These are phyloP conservation scores for Yueomyces sinensis DNA, from an alignment of 805 yeast species.

Conservation along the genomic window DNA sequence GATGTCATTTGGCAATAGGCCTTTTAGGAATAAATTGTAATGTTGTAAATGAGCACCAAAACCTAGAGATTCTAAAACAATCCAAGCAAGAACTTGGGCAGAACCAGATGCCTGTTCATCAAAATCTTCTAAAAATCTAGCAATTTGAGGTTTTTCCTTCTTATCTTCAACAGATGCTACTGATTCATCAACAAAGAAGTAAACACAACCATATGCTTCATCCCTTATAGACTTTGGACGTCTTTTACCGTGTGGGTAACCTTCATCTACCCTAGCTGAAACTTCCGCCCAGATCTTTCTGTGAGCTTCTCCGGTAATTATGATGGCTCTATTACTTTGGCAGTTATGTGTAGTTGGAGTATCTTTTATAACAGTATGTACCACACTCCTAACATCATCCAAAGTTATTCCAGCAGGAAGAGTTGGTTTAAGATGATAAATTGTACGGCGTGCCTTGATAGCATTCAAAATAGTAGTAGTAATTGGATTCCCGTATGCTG, in stretches of 20 bases:
- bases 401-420: slow-evolving; percentile 30
- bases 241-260: slow-evolving; percentile 23
- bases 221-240: slow-evolving; percentile 32
- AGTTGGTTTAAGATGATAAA: slow-evolving; percentile 32
- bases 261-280: slow-evolving; percentile 21
- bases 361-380: slow-evolving; percentile 32
- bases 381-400: slow-evolving; percentile 27
- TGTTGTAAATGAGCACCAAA: slow-evolving; percentile 42
- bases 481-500: too few relatives aligned
- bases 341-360: slow-evolving; percentile 41
- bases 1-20: slow-evolving; percentile 25
- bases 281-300: slow-evolving; percentile 34
- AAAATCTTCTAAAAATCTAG: slow-evolving; percentile 33
- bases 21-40: slow-evolving; percentile 33
- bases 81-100: slow-evolving; percentile 39
- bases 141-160: slow-evolving; percentile 30
- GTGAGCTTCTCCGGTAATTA: slow-evolving; percentile 34
- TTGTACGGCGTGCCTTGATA: slow-evolving; percentile 32
- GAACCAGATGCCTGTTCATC: slow-evolving; percentile 36
- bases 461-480: slow-evolving; percentile 16
- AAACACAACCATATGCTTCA: slow-evolving; percentile 36
- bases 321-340: slow-evolving; percentile 36
- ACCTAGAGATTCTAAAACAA: slow-evolving; percentile 31
- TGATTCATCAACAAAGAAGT: slow-evolving; percentile 33
- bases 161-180: slow-evolving; percentile 29